Conservation (phyloP, 73 alveolate genomes). For the Paramecium tetraurelia region DNA sequence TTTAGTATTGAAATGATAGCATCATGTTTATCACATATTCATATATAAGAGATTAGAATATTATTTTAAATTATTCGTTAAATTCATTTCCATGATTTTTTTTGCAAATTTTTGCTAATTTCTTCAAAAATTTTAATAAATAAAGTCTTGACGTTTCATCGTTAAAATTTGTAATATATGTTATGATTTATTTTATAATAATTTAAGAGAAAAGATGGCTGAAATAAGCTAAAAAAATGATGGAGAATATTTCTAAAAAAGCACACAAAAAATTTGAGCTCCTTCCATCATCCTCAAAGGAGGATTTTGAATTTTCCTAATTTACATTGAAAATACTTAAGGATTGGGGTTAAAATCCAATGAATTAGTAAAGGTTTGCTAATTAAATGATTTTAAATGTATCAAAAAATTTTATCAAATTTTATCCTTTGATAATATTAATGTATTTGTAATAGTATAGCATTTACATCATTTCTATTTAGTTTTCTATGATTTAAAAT, state of each 20-base stretch:
- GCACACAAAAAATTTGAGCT: not conserved
- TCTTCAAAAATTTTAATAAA: too few relatives aligned
- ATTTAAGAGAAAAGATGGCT: not conserved
- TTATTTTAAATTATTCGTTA: too few relatives aligned
- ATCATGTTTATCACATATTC: not conserved
- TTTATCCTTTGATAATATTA: not conserved
- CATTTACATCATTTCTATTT: not conserved
- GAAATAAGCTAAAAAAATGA: not conserved
- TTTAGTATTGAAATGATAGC: not conserved
- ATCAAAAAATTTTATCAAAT: not conserved
- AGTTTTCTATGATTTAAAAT: not conserved
- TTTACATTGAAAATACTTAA: too few relatives aligned
- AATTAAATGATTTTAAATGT: not conserved
- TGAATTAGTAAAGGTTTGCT: not conserved
- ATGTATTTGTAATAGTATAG: not conserved
- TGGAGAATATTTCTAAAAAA: too few relatives aligned
- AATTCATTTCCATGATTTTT: not conserved
- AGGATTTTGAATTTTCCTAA: not conserved
- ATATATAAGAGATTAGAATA: not conserved
- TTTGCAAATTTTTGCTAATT: too few relatives aligned
- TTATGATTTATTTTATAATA: too few relatives aligned
- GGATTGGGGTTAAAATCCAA: not conserved
- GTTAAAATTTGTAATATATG: too few relatives aligned
- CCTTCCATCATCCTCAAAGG: not conserved
- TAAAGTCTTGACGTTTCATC: too few relatives aligned